Evolutionary conservation across 2,329 filamentous ascomycete species (phyloP).

Genomic region (Helminthosporium solani): DNA sequence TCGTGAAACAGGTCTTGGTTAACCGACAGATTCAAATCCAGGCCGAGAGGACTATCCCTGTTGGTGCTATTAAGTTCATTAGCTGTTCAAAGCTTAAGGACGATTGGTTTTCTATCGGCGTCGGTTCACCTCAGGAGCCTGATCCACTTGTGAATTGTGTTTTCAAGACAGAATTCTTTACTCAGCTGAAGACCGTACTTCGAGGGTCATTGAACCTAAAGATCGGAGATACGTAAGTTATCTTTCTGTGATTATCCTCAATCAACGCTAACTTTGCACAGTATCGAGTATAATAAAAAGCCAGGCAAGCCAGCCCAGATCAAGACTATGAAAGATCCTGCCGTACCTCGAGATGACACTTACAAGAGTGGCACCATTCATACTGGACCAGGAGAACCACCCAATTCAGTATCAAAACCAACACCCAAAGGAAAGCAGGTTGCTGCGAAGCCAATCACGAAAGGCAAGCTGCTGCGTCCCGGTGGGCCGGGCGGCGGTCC

Average conservation of each 20-base stretch:
- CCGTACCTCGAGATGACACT: conserved; percentile 68
- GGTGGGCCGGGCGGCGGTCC: conserved; percentile 82
- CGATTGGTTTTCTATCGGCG: conserved; percentile 93
- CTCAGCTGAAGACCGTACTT: conserved; percentile 79
- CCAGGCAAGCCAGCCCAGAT: conserved; percentile 86
- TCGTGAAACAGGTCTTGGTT: conserved; percentile 79
- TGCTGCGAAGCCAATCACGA: conserved; percentile 85
- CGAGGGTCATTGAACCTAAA: conserved; percentile 79
- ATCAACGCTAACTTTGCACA: conserved; percentile 33
- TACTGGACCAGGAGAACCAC: conserved; percentile 78
- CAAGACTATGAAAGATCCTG: conserved; percentile 87
- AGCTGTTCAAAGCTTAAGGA: conserved; percentile 79
- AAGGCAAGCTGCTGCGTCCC: conserved; percentile 86
- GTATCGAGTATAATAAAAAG: conserved; percentile 96
- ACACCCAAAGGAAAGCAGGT: conserved; percentile 87
- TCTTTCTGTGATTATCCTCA: neutral
- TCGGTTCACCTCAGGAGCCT: conserved; percentile 86
- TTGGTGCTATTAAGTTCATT: conserved; percentile 87
- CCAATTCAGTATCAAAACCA: conserved; percentile 77
- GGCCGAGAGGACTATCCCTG: conserved; percentile 76
- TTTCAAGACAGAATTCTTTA: conserved; percentile 96
- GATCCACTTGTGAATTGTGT: conserved; percentile 93
- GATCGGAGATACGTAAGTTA: conserved; percentile 66
- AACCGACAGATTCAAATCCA: conserved; percentile 80
- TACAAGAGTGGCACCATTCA: conserved; percentile 96